Percentiles rank a stretch among this genome's conserved stretches.
Evolutionary conservation across 2,329 filamentous ascomycete species (phyloP).

Genomic region (Pseudopithomyces maydicus): DNA sequence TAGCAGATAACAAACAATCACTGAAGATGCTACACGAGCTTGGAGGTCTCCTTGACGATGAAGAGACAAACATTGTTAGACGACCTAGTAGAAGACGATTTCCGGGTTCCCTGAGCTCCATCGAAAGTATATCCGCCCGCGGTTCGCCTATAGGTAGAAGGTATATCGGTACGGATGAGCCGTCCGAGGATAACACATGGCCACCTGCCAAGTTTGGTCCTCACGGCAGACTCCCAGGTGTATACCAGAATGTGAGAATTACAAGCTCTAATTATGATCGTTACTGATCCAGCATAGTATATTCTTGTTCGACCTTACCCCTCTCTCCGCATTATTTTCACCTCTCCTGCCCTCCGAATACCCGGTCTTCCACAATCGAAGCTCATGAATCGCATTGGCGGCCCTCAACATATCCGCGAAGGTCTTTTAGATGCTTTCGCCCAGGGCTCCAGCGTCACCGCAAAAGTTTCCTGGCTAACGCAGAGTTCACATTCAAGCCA

Average conservation of each 20-base stretch:
- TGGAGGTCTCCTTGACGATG: conserved; percentile 40
- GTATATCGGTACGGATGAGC: conserved; percentile 46
- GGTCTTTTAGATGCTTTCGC: conserved; percentile 63
- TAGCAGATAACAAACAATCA: conserved; percentile 18
- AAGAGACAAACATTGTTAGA: conserved; percentile 55
- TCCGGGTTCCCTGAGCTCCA: conserved; percentile 57
- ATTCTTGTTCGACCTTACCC: conserved; percentile 53
- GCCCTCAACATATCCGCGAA: conserved; percentile 55
- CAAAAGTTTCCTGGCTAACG: conserved; percentile 68
- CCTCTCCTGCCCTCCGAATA: conserved; percentile 52
- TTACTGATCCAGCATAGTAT: conserved; percentile 38
- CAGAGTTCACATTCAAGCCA: conserved; percentile 3
- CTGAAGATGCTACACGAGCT: conserved; percentile 29
- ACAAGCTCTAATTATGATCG: background rate
- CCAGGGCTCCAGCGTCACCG: conserved; percentile 72
- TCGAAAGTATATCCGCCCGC: conserved; percentile 62
- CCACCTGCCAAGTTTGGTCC: conserved; percentile 40
- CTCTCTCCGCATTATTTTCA: conserved; percentile 53
- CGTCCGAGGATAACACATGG: conserved; percentile 24
- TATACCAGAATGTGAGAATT: conserved; percentile 59
- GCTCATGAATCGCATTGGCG: conserved; percentile 52
- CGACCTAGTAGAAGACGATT: conserved; percentile 56
- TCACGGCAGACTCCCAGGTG: conserved; percentile 51
- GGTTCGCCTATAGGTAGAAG: conserved; percentile 36
- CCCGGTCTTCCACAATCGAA: conserved; percentile 52